Evolutionary conservation across 1,139 yeast species (phyloP).

Genomic region (Yamadazyma atlantica): DNA sequence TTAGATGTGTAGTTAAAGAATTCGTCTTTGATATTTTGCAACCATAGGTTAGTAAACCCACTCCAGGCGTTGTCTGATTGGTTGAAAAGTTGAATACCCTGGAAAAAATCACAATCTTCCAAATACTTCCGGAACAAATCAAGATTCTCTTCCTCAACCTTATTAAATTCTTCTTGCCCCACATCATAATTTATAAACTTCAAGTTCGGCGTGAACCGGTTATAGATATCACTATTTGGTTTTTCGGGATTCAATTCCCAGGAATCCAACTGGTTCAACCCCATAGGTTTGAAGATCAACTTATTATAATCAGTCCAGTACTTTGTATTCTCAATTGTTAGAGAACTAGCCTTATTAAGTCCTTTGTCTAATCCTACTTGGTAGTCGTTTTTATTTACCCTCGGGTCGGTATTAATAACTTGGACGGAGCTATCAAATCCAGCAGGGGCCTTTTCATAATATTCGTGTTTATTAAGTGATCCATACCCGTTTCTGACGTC

Average conservation of each 20-base stretch:
- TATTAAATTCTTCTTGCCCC: conserved; percentile 32
- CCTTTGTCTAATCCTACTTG: conserved; percentile 63
- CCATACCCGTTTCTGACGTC: conserved; percentile 73
- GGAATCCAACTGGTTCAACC: conserved; percentile 50
- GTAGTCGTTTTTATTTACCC: conserved; percentile 48
- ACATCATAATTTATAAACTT: conserved; percentile 25
- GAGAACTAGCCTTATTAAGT: conserved; percentile 19
- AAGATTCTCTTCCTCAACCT: conserved; percentile 38
- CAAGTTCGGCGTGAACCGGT: conserved; percentile 30
- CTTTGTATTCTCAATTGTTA: conserved; percentile 43
- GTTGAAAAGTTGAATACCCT: conserved; percentile 66
- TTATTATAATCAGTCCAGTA: conserved; percentile 86
- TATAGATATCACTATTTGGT: conserved; percentile 18
- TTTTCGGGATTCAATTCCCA: conserved; percentile 44
- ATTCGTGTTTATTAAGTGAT: conserved; percentile 53
- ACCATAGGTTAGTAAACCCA: conserved; percentile 59
- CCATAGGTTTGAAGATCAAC: conserved; percentile 63
- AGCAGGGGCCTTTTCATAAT: conserved; percentile 24
- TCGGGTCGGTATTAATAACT: conserved; percentile 16
- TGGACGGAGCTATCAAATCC: conserved; percentile 10
- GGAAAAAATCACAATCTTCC: conserved; percentile 76
- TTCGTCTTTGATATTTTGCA: conserved; percentile 66
- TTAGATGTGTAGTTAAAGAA: conserved; percentile 56
- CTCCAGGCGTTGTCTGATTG: conserved; percentile 85
- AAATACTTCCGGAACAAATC: conserved; percentile 56